A percentile compares a stretch with the other conserved stretches of the same genome.
Evolutionary conservation across 805 yeast genomes (phyloP).

Genomic region (Spathaspora arborariae): DNA sequence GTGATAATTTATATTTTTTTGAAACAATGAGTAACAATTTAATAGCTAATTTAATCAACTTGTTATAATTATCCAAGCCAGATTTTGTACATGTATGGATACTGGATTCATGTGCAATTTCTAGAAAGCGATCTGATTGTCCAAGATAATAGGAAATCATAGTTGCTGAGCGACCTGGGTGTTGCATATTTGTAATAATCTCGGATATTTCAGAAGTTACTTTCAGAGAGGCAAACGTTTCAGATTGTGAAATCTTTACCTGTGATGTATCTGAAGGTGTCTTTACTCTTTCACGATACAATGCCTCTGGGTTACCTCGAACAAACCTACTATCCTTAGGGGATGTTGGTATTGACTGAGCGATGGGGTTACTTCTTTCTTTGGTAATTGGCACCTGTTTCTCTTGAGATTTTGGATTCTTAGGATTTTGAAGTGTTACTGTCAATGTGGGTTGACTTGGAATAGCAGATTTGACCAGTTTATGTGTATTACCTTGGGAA

Average conservation of each 20-base stretch:
- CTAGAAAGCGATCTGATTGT: conserved; percentile 18
- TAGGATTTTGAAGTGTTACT: not conserved
- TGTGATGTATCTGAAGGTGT: not conserved
- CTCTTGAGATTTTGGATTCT: not conserved
- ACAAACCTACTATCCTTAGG: too few species aligned
- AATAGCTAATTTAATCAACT: conserved; percentile 31
- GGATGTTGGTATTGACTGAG: not conserved
- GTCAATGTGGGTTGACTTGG: not conserved
- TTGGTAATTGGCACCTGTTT: not conserved
- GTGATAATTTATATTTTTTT: conserved; percentile 28
- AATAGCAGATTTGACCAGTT: too few species aligned
- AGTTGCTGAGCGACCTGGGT: not conserved
- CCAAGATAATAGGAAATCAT: conserved; percentile 12
- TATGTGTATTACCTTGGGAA: too few species aligned
- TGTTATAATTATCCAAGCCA: conserved; percentile 21
- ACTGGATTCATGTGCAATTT: conserved; percentile 20
- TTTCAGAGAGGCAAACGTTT: not conserved
- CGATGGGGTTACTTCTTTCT: not conserved
- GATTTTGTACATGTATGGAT: conserved; percentile 12
- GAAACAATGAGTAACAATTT: conserved; percentile 32
- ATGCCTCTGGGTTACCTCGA: conserved; percentile 1
- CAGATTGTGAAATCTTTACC: too few species aligned
- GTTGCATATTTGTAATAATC: not conserved
- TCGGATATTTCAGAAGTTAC: not conserved
- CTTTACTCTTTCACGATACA: conserved; percentile 1